Conservation (phyloP, 768 basidiomycete species). For the Boletus vermiculosoides region DNA sequence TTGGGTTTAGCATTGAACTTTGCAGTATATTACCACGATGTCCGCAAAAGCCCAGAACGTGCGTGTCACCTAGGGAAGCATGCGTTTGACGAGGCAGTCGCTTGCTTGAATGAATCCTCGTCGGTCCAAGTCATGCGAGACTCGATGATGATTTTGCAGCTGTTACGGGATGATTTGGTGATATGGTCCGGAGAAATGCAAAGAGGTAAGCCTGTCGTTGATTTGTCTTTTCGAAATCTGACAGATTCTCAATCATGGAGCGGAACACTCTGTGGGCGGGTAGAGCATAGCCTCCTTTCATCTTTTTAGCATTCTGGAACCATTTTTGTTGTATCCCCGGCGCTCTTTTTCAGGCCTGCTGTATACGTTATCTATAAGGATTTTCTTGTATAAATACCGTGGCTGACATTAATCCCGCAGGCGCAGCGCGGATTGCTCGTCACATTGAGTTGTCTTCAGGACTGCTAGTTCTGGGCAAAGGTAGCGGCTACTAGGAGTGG, state of each 20-base stretch:
- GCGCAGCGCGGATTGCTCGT: neutral
- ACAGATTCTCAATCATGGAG: conserved; percentile 19
- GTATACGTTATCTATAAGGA: conserved; percentile 15
- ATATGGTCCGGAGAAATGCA: conserved; percentile 81
- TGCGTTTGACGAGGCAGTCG: conserved; percentile 88
- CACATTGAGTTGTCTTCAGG: neutral
- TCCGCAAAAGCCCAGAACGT: conserved; percentile 78
- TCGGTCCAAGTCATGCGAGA: conserved; percentile 51
- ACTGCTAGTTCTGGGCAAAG: conserved; percentile 56
- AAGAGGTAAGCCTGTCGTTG: conserved; percentile 31
- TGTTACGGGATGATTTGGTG: conserved; percentile 81
- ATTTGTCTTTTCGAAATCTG: conserved; percentile 8
- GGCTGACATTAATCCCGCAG: neutral
- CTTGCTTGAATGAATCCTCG: conserved; percentile 51
- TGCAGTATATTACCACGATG: conserved; percentile 91
- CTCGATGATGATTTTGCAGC: conserved; percentile 80
- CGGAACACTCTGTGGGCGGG: conserved; percentile 19
- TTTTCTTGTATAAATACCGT: neutral
- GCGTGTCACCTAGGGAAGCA: conserved; percentile 90
- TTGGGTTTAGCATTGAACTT: conserved; percentile 89
- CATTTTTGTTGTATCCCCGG: neutral
- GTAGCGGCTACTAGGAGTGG: conserved; percentile 94
- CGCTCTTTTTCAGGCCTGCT: neutral
- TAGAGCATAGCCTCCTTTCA: conserved; percentile 7
- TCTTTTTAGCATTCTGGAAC: neutral